Conservation (phyloP, 371 early-diverging fungal genomes). For the Haplosporangium sp. region DNA sequence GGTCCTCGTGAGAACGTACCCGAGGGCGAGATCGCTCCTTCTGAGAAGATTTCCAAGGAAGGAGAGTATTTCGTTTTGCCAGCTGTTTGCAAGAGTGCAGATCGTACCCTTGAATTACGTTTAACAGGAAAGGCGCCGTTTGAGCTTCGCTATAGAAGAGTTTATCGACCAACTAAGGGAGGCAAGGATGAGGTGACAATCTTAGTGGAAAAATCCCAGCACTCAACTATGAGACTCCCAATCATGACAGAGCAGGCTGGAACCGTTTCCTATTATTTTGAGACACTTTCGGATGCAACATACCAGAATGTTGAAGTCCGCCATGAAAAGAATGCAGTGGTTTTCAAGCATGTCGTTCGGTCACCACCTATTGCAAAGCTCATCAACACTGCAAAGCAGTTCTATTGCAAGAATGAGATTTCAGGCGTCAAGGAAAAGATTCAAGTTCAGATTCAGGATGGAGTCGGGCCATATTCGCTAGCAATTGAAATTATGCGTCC, state of each 20-base stretch:
- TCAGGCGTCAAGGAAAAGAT: constrained; percentile 39
- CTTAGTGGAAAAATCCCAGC: constrained; percentile 17
- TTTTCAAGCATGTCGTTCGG: constrained; percentile 39
- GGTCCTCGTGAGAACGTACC: constrained; percentile 42
- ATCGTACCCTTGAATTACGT: constrained; percentile 37
- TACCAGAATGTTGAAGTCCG: constrained; percentile 35
- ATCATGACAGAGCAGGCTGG: constrained; percentile 35
- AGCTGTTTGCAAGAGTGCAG: constrained; percentile 40
- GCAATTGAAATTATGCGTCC: constrained; percentile 43
- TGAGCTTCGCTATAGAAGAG: constrained; percentile 26
- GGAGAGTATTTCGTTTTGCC: constrained; percentile 30
- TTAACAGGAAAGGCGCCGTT: constrained; percentile 49
- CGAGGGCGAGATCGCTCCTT: constrained; percentile 47
- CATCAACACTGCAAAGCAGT: constrained; percentile 32
- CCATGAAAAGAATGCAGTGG: constrained; percentile 26
- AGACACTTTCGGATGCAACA: constrained; percentile 32
- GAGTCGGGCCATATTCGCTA: constrained; percentile 35
- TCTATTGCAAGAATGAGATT: constrained; percentile 43
- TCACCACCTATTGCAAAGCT: constrained; percentile 33
- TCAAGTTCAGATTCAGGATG: constrained; percentile 42
- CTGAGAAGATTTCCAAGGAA: constrained; percentile 32
- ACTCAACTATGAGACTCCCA: constrained; percentile 46
- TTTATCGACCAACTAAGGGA: constrained; percentile 20
- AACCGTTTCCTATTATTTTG: constrained; percentile 22
- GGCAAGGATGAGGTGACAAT: constrained; percentile 6